These are phyloP conservation scores for Colletotrichum caudatum DNA, from an alignment of 2,329 filamentous ascomycete genomes.

Conservation along the genomic window DNA sequence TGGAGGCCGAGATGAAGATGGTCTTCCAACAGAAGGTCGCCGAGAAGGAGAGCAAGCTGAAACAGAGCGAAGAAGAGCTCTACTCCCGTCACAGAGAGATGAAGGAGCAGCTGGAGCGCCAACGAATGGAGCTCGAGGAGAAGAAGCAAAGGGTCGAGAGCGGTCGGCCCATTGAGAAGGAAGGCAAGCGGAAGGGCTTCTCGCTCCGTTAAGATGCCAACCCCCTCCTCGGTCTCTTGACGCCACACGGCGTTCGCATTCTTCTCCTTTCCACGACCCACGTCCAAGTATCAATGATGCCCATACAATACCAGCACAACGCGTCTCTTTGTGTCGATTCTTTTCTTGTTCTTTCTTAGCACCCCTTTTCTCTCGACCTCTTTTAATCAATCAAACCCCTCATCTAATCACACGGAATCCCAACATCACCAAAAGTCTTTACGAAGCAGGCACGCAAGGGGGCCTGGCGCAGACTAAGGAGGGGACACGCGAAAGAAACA, in stretches of 20 bases:
- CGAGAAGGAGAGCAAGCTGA: conserved; percentile 99
- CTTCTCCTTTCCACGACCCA: conserved; percentile 59
- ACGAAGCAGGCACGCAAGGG: conserved; percentile 52
- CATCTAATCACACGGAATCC: conserved; percentile 47
- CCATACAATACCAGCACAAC: conserved; percentile 69
- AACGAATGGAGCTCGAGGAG: conserved; percentile 95
- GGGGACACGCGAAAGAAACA: conserved; percentile 37
- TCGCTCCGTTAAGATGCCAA: conserved; percentile 82
- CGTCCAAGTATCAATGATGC: conserved; percentile 70
- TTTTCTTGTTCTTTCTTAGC: conserved; percentile 42
- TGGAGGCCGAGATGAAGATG: conserved; percentile 99
- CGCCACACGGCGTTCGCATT: conserved; percentile 31
- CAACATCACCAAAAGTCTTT: conserved; percentile 53
- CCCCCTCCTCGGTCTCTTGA: conserved; percentile 26
- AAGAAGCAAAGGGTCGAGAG: conserved; percentile 97
- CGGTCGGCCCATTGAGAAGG: conserved; percentile 95
- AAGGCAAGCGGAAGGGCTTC: conserved; percentile 99
- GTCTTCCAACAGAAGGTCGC: conserved; percentile 99
- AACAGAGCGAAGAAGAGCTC: conserved; percentile 98
- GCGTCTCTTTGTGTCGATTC: conserved; percentile 59
- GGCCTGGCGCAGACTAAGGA: conserved; percentile 49
- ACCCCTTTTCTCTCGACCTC: conserved; percentile 42
- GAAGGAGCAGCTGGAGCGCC: conserved; percentile 98
- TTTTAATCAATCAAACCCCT: conserved; percentile 41
- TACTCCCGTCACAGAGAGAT: conserved; percentile 99